Conservation (phyloP, 73 alveolate species). For the Diophrys appendiculata region DNA sequence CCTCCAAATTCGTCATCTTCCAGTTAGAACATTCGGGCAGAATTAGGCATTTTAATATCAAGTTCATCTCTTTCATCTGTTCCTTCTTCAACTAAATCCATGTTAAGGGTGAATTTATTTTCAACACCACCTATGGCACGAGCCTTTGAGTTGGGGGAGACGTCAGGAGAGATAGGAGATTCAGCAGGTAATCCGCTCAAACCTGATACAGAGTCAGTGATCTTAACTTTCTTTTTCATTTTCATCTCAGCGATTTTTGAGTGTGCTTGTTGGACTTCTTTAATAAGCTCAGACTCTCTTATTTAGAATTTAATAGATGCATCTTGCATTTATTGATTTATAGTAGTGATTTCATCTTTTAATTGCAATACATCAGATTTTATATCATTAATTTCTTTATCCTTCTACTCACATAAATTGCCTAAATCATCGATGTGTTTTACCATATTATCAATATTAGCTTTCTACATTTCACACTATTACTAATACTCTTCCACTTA, state of each 20-base stretch:
- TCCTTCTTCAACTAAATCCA: not conserved
- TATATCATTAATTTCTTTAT: not conserved
- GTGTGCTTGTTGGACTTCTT: not conserved
- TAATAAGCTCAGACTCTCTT: not conserved
- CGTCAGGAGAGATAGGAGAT: not conserved
- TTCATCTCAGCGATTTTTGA: not conserved
- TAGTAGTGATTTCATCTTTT: not conserved
- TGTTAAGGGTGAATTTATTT: not conserved
- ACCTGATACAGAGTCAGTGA: too few species aligned
- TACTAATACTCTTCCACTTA: not conserved
- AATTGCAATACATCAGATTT: not conserved
- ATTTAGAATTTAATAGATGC: not conserved
- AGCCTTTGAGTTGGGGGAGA: not conserved
- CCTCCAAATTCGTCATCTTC: not conserved
- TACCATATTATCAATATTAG: not conserved
- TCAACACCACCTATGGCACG: not conserved
- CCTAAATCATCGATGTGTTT: not conserved
- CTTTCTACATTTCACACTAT: not conserved
- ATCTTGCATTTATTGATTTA: too few species aligned
- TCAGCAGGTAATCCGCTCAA: too few species aligned
- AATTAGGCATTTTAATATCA: not conserved
- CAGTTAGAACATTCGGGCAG: not conserved
- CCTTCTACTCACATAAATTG: not conserved
- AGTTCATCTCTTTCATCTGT: not conserved
- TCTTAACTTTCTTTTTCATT: not conserved